These are phyloP conservation scores for Papiliotrema fonsecae DNA, from an alignment of 1,284 basidiomycete species.

Conservation along the genomic window DNA sequence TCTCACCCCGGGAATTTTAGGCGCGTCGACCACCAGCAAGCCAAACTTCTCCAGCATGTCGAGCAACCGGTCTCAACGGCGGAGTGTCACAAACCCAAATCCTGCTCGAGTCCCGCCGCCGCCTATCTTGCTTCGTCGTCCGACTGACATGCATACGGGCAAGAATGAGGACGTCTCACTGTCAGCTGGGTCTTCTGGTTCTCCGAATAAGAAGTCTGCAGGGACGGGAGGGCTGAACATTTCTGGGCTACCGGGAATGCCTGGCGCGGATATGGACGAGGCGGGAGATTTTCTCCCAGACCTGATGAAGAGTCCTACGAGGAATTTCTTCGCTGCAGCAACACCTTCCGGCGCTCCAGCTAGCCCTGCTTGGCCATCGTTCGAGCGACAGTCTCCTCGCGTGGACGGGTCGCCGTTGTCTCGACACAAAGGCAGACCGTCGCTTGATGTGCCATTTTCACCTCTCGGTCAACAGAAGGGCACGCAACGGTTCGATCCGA, in stretches of 20 bases:
- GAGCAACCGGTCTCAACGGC: not conserved
- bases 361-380: slow-evolving; percentile 27
- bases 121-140: slow-evolving; percentile 23
- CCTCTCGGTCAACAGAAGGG: not conserved
- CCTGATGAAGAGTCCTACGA: slow-evolving; percentile 11
- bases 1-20: not conserved
- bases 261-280: not conserved
- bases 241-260: slow-evolving; percentile 1
- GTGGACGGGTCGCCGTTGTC: not conserved
- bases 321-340: slow-evolving; percentile 8
- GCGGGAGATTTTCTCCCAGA: slow-evolving; percentile 4
- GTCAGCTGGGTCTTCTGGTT: not conserved
- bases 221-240: slow-evolving; percentile 6
- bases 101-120: slow-evolving; percentile 19
- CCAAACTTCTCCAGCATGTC: not conserved
- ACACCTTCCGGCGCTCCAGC: slow-evolving; percentile 12
- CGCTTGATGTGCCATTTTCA: slow-evolving; percentile 3
- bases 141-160: slow-evolving; percentile 11
- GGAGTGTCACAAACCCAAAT: not conserved
- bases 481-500: slow-evolving; percentile 25
- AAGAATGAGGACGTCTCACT: slow-evolving; percentile 4
- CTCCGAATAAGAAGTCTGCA: not conserved
- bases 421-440: not conserved
- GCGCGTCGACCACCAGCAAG: not conserved
- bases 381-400: slow-evolving; percentile 10